Evolutionary conservation across 225 moss, liverwort and hornwort genomes (phyloP), one percentile per base, ranked within the genome.

Genomic region (Antitrichia curtipendula): DNA sequence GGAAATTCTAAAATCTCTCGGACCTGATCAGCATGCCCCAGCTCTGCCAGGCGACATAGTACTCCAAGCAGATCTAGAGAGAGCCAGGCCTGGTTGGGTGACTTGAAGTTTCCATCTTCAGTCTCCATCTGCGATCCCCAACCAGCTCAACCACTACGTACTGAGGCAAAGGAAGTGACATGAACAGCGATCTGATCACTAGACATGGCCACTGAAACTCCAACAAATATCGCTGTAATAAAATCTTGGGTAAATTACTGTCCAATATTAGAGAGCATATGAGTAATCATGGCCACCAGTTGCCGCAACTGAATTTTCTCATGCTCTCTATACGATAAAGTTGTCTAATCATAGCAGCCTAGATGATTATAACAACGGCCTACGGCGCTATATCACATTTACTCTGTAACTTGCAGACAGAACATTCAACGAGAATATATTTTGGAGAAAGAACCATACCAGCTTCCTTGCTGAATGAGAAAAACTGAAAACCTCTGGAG

Each of bases 11-110:
- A 94, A 75, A 99, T 73, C 58, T 95, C 93, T 41, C 92, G 93
- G 76, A 99, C 91, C 49, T 88, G 90, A 89, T 87, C 92, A 66
- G 90, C 93, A 88, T 93, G 95, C 61, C 97, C 97, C 84, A 92
- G 89, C 92, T 96, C 98, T 82, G 95, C 95, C 72, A 99, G 92
- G 76, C 89, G 91, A 87, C 98, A 99, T 8, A 99, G 85, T 60
- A 94, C 92, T 87, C 94, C 97, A 74, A 97, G 86, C 71, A 99
- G 89, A 89, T 99, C 97, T 75, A 97, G 86, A 70, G 98, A 99
- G 25, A 96, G 92, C 98, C 97, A 99, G 53, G 96, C 96, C 82
- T 95, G 90, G 84, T 96, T 96, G 32, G 92, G 88, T 61, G 96
- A 85, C 66, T 87, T 88, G 82, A 71, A 28, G 40, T 27, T 84